Evolutionary conservation across 2,329 filamentous ascomycete species (phyloP).

Genomic region (Talaromyces funiculosus): DNA sequence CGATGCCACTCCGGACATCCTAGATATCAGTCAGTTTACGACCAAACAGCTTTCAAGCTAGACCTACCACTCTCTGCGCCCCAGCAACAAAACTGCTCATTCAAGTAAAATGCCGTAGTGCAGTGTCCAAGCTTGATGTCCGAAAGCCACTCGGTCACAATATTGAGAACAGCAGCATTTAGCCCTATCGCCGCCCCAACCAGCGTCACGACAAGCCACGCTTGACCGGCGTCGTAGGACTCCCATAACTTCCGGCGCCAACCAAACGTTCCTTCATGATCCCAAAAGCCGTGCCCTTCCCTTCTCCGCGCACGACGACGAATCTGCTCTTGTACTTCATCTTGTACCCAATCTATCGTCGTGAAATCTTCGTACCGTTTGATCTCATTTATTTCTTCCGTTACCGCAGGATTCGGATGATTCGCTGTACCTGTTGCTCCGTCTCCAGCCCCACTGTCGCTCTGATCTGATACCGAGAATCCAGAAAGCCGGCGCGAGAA

Average conservation of each 20-base stretch:
- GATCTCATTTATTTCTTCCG: slow-evolving; percentile 95
- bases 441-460: slow-evolving; percentile 45
- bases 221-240: slow-evolving; percentile 92
- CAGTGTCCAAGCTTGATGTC: slow-evolving; percentile 97
- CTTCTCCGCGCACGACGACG: slow-evolving; percentile 70
- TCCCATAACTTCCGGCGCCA: slow-evolving; percentile 79
- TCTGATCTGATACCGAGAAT: slow-evolving; percentile 46
- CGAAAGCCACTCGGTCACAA: slow-evolving; percentile 92
- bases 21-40: slow-evolving; percentile 27
- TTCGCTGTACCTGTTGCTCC: slow-evolving; percentile 49
- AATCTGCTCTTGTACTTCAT: slow-evolving; percentile 84
- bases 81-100: slow-evolving; percentile 98
- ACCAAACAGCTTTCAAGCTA: not conserved
- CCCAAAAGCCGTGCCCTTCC: slow-evolving; percentile 66
- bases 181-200: slow-evolving; percentile 87
- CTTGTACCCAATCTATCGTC: slow-evolving; percentile 95
- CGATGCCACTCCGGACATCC: slow-evolving; percentile 82
- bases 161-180: slow-evolving; percentile 89
- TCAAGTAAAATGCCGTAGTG: slow-evolving; percentile 90
- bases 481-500: slow-evolving; percentile 45
- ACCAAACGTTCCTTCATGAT: slow-evolving; percentile 60
- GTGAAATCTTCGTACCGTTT: slow-evolving; percentile 99
- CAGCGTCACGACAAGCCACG: slow-evolving; percentile 94
- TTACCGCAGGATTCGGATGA: slow-evolving; percentile 61
- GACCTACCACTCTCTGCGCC: slow-evolving; percentile 72